A percentile compares a stretch with the other conserved stretches of the same genome.
phyloP scores from a whole-genome alignment of 2,329 filamentous ascomycete genomes.

The Trichoderma gracile region DNA sequence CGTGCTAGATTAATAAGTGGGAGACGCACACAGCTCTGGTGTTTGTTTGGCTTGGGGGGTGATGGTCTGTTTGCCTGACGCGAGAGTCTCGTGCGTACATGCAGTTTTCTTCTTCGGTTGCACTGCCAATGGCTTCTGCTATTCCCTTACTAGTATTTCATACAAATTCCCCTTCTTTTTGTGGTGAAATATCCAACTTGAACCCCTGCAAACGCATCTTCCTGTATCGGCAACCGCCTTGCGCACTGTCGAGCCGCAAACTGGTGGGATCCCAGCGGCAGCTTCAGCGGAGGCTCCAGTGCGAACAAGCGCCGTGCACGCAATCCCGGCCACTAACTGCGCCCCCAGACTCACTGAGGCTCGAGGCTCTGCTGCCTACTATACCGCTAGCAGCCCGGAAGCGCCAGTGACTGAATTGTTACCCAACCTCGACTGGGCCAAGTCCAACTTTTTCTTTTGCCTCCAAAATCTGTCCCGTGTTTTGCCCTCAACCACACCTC shows the following conservation, averaged over 20 bases:
- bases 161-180: background rate
- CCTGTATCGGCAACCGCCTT: background rate
- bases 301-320: background rate
- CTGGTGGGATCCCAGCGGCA: constrained; percentile 10
- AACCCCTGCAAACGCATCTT: background rate
- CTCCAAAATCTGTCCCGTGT: background rate
- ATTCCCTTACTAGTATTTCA: background rate
- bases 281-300: constrained; percentile 15
- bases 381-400: background rate
- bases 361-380: too few species aligned
- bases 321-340: background rate
- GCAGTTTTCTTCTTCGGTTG: too few species aligned
- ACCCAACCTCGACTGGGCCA: constrained; percentile 1
- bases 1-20: background rate
- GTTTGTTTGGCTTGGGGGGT: background rate
- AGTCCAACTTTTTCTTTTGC: constrained; percentile 9
- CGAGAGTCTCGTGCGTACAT: background rate
- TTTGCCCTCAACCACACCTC: background rate
- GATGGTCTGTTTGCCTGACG: constrained; percentile 7
- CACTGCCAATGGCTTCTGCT: too few species aligned
- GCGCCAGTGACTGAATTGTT: constrained; percentile 20
- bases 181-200: background rate
- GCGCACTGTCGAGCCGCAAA: constrained; percentile 17
- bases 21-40: background rate
- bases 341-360: too few species aligned